A percentile compares a stretch with the other conserved stretches of the same genome.
Evolutionary conservation across 345 rosid genomes (phyloP).

Genomic region (Eucalyptus pumila): DNA sequence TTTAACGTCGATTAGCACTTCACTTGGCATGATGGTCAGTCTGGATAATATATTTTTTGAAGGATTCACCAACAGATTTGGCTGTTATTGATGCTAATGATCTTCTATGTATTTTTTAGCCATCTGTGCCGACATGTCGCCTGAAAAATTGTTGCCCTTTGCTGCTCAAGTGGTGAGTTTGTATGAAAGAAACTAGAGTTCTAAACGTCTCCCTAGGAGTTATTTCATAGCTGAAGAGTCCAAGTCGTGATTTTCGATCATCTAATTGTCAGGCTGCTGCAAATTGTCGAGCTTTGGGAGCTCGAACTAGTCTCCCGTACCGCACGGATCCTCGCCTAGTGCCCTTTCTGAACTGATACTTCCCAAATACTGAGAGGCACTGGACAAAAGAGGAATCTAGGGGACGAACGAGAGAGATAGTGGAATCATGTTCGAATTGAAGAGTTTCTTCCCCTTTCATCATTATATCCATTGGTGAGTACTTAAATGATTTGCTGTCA

Average conservation of each 20-base stretch:
- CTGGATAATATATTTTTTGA: too few species aligned
- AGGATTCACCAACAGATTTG: too few species aligned
- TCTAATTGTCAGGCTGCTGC: slow-evolving; percentile 49
- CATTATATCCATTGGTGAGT: neutral
- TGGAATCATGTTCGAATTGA: neutral
- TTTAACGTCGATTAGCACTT: too few species aligned
- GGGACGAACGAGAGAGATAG: neutral
- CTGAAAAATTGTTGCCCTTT: slow-evolving; percentile 66
- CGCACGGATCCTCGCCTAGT: slow-evolving; percentile 39
- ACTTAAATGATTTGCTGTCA: neutral
- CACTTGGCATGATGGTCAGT: too few species aligned
- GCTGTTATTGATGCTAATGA: too few species aligned
- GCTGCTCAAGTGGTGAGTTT: slow-evolving; percentile 74
- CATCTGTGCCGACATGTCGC: slow-evolving; percentile 44
- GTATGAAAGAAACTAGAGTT: neutral
- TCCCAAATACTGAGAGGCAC: neutral
- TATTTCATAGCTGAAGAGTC: neutral
- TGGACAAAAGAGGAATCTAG: neutral
- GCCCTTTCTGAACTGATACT: slow-evolving; percentile 4
- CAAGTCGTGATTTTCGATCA: neutral
- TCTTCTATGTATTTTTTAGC: slow-evolving; percentile 13
- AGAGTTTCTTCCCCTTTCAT: neutral
- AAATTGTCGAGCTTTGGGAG: slow-evolving; percentile 74
- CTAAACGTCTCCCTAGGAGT: neutral
- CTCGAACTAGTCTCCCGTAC: slow-evolving; percentile 59